Conservation (phyloP, 1,139 yeast genomes). For the Yamadazyma mexicana region DNA sequence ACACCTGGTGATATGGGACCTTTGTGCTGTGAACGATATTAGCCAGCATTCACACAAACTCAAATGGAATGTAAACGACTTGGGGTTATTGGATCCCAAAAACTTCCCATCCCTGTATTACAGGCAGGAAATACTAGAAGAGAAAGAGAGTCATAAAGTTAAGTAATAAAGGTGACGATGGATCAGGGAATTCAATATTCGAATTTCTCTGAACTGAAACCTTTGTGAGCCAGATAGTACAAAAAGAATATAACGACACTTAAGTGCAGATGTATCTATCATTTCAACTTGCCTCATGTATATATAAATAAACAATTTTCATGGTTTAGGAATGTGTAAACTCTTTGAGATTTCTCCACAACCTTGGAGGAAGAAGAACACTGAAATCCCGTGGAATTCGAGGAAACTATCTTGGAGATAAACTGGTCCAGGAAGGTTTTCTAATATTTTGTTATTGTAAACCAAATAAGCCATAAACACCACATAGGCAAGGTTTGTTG, state of each 20-base stretch:
- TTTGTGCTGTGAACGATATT: conserved; percentile 30
- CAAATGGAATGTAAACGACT: conserved; percentile 21
- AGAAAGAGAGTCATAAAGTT: not conserved
- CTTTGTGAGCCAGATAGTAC: not conserved
- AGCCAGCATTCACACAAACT: conserved; percentile 34
- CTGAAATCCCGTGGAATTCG: conserved; percentile 73
- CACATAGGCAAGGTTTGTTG: conserved; percentile 79
- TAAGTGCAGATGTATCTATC: too few species aligned
- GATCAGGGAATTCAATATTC: not conserved
- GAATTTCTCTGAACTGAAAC: too few species aligned
- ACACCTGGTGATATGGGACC: conserved; percentile 43
- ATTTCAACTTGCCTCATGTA: not conserved
- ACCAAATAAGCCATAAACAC: conserved; percentile 67
- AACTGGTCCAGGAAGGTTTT: conserved; percentile 66
- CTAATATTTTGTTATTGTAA: conserved; percentile 45
- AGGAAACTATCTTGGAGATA: conserved; percentile 51
- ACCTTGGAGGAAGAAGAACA: conserved; percentile 75
- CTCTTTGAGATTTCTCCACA: conserved; percentile 91
- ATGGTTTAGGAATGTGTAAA: conserved; percentile 87
- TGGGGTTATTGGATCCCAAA: conserved; percentile 44
- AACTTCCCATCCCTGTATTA: conserved; percentile 25
- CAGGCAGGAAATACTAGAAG: not conserved
- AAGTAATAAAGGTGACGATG: not conserved
- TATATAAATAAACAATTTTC: conserved; percentile 9
- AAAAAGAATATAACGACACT: too few species aligned